These are phyloP conservation scores for Exsudoporus floridanus DNA, from an alignment of 1,284 basidiomycete genomes.

Conservation along the genomic window DNA sequence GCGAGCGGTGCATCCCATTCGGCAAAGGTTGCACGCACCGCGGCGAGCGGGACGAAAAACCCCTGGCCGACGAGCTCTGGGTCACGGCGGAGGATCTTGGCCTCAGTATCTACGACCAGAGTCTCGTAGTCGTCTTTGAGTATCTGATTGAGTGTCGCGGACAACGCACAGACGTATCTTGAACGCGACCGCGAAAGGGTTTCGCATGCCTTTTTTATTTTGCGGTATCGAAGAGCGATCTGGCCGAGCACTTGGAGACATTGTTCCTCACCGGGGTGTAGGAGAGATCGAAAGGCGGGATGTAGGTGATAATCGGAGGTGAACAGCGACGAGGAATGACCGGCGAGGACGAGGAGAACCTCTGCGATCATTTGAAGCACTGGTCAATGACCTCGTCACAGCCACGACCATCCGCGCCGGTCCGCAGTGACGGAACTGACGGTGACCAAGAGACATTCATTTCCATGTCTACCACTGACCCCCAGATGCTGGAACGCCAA, in stretches of 20 bases:
- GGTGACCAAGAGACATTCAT: neutral
- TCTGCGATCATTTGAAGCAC: conserved; percentile 71
- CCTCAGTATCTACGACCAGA: conserved; percentile 78
- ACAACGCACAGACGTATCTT: conserved; percentile 75
- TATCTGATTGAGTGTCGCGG: conserved; percentile 68
- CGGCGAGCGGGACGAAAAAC: conserved; percentile 80
- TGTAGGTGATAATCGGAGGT: conserved; percentile 56
- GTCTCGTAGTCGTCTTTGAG: conserved; percentile 77
- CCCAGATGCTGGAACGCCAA: conserved; percentile 22
- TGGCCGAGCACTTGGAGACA: conserved; percentile 72
- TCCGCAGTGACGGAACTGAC: neutral
- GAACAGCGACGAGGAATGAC: conserved; percentile 82
- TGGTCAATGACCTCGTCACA: conserved; percentile 6
- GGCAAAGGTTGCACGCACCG: conserved; percentile 76
- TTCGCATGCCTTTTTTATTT: conserved; percentile 57
- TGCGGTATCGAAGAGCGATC: conserved; percentile 71
- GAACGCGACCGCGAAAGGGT: conserved; percentile 59
- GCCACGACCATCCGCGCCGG: conserved; percentile 14
- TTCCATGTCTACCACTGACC: conserved; percentile 14
- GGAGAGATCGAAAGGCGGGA: conserved; percentile 64
- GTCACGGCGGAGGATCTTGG: conserved; percentile 72
- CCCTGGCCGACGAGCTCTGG: conserved; percentile 67
- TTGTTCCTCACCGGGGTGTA: conserved; percentile 85
- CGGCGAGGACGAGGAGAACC: conserved; percentile 77
- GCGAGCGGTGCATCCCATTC: conserved; percentile 82